phyloP scores from a whole-genome alignment of 345 rosid species.

The Cardamine chenopodiifolia region DNA sequence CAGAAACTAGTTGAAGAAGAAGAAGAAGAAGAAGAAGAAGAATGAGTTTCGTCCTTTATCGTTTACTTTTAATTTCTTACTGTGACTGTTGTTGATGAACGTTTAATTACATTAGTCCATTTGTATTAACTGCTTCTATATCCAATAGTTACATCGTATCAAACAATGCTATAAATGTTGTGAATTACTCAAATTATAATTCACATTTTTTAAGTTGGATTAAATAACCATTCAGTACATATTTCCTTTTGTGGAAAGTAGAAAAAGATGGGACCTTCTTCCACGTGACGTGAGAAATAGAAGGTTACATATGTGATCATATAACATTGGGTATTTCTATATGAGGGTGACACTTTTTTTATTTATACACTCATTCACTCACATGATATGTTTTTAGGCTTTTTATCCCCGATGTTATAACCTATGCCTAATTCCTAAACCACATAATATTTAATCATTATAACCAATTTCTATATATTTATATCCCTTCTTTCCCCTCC shows the following conservation, averaged over 20 bases:
- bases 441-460: slow-evolving; percentile 21
- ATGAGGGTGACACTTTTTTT: slow-evolving; percentile 26
- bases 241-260: neutral
- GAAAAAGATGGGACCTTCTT: slow-evolving; percentile 36
- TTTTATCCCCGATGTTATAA: neutral
- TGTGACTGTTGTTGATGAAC: neutral
- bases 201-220: neutral
- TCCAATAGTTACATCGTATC: neutral
- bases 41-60: neutral
- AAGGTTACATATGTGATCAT: no score
- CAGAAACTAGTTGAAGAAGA: neutral
- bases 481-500: no score
- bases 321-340: slow-evolving; percentile 4
- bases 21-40: slow-evolving; percentile 13
- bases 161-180: neutral
- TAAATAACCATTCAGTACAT: neutral
- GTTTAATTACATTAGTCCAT: neutral
- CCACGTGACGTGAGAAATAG: slow-evolving; percentile 29
- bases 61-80: neutral
- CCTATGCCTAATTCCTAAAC: slow-evolving; percentile 35
- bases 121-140: neutral
- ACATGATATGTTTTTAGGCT: slow-evolving; percentile 40
- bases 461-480: neutral
- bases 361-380: slow-evolving; percentile 21
- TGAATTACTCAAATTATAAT: neutral